phyloP scores from a whole-genome alignment of 148 eudicot genomes.

The Cornus controversa region DNA sequence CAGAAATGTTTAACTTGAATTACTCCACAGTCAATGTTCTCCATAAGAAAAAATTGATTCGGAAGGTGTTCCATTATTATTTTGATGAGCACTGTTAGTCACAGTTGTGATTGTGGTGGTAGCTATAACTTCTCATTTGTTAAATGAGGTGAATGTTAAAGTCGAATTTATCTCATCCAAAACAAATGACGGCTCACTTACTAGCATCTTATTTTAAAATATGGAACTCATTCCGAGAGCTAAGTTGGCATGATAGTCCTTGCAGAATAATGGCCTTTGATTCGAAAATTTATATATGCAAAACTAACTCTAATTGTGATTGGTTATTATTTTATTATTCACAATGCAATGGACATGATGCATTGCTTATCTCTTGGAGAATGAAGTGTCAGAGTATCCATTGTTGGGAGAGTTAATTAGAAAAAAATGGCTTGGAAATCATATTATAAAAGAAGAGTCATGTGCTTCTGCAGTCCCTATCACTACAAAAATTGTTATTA shows the following conservation, averaged over 20 bases:
- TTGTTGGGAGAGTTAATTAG: not conserved
- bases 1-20: not conserved
- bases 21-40: not conserved
- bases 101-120: too few species aligned
- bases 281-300: not conserved
- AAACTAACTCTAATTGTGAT: not conserved
- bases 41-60: too few species aligned
- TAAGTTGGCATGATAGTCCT: not conserved
- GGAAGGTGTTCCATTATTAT: too few species aligned
- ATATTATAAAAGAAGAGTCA: not conserved
- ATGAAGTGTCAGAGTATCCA: not conserved
- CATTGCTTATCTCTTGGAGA: not conserved
- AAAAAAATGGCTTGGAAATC: not conserved
- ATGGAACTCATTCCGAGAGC: not conserved
- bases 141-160: too few species aligned
- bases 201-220: not conserved
- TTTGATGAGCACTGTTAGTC: too few species aligned
- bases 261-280: slow-evolving; percentile 2
- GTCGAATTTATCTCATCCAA: too few species aligned
- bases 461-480: slow-evolving; percentile 4
- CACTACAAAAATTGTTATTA: slow-evolving; percentile 1
- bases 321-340: not conserved
- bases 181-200: too few species aligned
- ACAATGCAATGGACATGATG: not conserved
- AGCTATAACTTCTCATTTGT: too few species aligned